phyloP scores from a whole-genome alignment of 306 rosid genomes.

The Cucumis cinereus region DNA sequence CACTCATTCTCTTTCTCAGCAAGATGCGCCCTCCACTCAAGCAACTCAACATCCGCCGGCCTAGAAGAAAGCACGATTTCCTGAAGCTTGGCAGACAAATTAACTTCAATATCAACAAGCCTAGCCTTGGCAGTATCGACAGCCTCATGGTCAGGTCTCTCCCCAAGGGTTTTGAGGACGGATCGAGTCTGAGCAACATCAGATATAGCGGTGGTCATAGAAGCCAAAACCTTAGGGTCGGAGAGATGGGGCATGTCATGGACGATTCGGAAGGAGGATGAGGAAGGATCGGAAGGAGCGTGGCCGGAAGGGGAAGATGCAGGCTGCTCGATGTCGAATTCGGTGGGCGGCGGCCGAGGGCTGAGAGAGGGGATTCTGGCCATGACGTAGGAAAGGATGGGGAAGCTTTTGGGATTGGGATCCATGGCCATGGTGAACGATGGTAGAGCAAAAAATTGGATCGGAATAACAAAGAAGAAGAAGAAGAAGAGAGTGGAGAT shows the following conservation, averaged over 20 bases:
- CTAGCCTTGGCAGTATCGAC: conserved; percentile 50
- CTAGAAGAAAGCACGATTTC: conserved; percentile 44
- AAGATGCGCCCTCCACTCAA: conserved; percentile 37
- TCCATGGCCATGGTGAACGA: conserved; percentile 35
- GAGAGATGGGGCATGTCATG: conserved; percentile 50
- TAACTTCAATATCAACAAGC: conserved; percentile 41
- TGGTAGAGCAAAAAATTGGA: neutral
- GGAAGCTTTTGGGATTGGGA: conserved; percentile 64
- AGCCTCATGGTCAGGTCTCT: conserved; percentile 69
- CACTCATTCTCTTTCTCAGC: conserved; percentile 36
- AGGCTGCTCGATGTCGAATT: conserved; percentile 41
- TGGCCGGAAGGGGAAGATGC: neutral
- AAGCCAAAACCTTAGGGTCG: conserved; percentile 44
- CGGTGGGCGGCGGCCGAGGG: neutral
- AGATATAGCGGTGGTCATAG: conserved; percentile 65
- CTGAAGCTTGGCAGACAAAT: conserved; percentile 41
- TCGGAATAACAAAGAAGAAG: neutral
- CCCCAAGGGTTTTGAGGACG: conserved; percentile 52
- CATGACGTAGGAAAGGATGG: conserved; percentile 80
- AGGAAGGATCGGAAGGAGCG: conserved; percentile 17
- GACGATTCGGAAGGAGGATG: conserved; percentile 17
- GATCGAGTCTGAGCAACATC: conserved; percentile 82
- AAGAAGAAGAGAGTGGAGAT: neutral
- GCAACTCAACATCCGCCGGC: conserved; percentile 52
- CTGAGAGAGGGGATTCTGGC: conserved; percentile 45